Percentiles rank a stretch among this genome's conserved stretches.
phyloP scores from a whole-genome alignment of 192 early-diverging fungal species.

The Piromyces finnis region DNA sequence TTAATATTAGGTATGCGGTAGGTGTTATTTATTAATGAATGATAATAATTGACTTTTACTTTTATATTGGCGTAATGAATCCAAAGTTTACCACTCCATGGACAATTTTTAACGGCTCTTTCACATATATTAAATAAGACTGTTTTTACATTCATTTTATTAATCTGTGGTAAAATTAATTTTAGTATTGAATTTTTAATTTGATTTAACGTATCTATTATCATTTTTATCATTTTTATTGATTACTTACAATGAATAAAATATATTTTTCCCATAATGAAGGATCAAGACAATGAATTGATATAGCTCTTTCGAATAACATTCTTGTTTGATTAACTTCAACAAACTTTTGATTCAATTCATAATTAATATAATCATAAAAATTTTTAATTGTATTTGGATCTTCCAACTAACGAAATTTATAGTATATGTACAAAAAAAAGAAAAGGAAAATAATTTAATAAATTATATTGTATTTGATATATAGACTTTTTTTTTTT shows the following conservation, averaged over 20 bases:
- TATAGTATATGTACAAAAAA: no score
- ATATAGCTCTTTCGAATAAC: constrained; percentile 48
- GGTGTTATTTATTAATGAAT: no score
- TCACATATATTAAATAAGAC: constrained; percentile 16
- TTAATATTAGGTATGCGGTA: no score
- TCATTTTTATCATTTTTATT: no score
- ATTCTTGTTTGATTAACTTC: constrained; percentile 16
- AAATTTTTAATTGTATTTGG: constrained; percentile 13
- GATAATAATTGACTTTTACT: not conserved
- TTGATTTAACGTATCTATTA: no score
- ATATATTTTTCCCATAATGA: constrained; percentile 49
- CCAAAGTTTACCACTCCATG: constrained; percentile 52
- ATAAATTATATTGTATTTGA: no score
- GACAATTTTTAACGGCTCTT: constrained; percentile 49
- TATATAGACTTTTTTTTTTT: no score
- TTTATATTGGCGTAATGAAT: constrained; percentile 7
- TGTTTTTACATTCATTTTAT: constrained; percentile 11
- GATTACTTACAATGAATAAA: constrained; percentile 23
- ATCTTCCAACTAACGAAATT: not conserved
- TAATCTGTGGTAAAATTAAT: no score
- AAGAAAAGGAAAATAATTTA: no score
- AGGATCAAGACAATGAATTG: constrained; percentile 34
- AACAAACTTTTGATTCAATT: constrained; percentile 9
- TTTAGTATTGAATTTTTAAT: no score
- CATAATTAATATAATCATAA: constrained; percentile 31